Conservation (phyloP, 306 rosid species). For the Vigna radiata region DNA sequence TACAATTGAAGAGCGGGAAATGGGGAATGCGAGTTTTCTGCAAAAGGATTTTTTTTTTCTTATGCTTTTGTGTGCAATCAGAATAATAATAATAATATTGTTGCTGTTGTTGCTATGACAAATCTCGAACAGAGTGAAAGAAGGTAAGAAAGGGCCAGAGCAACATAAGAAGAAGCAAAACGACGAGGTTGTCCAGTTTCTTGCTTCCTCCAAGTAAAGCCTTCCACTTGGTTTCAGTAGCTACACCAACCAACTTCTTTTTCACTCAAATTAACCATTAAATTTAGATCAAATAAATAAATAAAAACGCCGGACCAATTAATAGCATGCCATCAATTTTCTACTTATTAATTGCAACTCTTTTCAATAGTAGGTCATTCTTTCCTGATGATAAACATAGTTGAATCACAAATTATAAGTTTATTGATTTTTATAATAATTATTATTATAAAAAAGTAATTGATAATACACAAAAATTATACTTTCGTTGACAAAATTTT, state of each 20-base stretch:
- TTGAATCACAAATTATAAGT: neutral
- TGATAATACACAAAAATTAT: too few relatives aligned
- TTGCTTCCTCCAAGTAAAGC: slow-evolving; percentile 56
- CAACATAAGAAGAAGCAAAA: slow-evolving; percentile 65
- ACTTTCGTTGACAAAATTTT: neutral
- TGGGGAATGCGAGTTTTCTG: slow-evolving; percentile 49
- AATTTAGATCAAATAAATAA: neutral
- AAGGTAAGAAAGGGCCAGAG: slow-evolving; percentile 49
- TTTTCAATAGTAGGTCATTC: neutral
- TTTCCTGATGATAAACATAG: neutral
- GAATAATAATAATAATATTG: neutral
- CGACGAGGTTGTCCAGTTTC: slow-evolving; percentile 74
- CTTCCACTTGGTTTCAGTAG: slow-evolving; percentile 43
- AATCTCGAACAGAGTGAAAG: slow-evolving; percentile 71
- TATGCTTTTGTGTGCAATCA: slow-evolving; percentile 12
- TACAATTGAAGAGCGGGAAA: slow-evolving; percentile 77
- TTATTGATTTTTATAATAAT: neutral
- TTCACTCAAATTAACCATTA: slow-evolving; percentile 30
- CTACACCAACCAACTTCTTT: slow-evolving; percentile 33
- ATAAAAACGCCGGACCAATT: neutral
- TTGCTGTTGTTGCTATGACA: neutral
- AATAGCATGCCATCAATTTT: neutral
- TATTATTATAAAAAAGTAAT: too few relatives aligned
- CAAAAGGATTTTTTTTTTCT: slow-evolving; percentile 19
- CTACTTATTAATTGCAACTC: neutral